Base-by-base conservation (phyloP, 108 stramenopile species). In the Cylindrotheca fusiformis region DNA sequence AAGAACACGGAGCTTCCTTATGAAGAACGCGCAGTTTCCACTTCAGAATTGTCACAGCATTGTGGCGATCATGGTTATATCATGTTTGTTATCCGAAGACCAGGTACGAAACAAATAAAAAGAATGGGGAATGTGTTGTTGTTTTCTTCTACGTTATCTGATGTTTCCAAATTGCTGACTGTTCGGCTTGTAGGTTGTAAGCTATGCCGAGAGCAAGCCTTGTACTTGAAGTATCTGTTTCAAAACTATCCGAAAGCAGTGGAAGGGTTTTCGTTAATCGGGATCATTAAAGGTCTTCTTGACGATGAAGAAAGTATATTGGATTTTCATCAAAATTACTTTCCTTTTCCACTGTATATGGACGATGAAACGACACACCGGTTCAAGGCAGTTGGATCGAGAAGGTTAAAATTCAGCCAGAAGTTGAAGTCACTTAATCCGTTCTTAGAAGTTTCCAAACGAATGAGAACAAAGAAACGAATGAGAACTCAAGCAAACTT, bases 201-300 rank as follows among this genome's bases (percentile, higher is more conserved):
- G 0, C 59, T 84, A 32, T 88, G 86, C 65, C 78, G 86, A 53
- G 86, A 88, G 63, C 83, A 84, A 63, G 86, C 72, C 48, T 66
- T 31, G 14, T 74, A 77, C 47, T 65, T 87, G 59, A 67, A 50
- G 51, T 54, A 55, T 58, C 73, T 84, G 14, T 41, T 41, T 14
- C 36, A 41, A 41, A 41, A 41, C 36, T 41, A 41, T 41, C 36
- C 36, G 36, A 14, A 41, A 6, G 36, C 6, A 20, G 41, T 68
- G 26, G 44, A 70, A n/a, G 72, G 70, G 24, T 79, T 74, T 66
- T 33, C 45, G 0, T 22, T 83, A 23, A 67, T 77, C 47, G 76
- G 72, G 19, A 36, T 69, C 14, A 63, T 89, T 44, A 89, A 41
- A 14, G 36, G 14, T 10, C 14, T 41, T 14, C 14, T 6, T 41